phyloP scores from a whole-genome alignment of 176 grass and related monocot species.

The Oryza glaberrima region DNA sequence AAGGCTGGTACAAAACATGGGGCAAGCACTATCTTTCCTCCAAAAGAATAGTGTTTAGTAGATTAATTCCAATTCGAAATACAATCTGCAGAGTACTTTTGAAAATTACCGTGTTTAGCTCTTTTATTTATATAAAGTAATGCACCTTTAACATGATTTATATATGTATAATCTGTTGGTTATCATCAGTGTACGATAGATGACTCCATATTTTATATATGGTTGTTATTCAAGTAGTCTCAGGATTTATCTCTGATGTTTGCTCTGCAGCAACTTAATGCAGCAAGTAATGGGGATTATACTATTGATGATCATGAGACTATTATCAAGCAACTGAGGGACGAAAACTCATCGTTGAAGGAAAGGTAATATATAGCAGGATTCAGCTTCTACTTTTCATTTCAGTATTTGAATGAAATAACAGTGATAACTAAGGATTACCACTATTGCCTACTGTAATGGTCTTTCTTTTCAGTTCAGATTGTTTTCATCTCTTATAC shows the following conservation, averaged over 20 bases:
- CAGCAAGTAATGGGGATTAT: conserved; percentile 34
- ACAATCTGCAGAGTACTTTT: neutral
- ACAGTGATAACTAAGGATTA: neutral
- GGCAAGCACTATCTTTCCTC: neutral
- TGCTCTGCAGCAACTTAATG: conserved; percentile 48
- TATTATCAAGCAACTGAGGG: conserved; percentile 68
- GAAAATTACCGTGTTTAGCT: conserved; percentile 22
- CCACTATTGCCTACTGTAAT: no score
- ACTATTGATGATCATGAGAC: conserved; percentile 25
- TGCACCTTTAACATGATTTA: neutral
- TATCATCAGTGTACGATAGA: neutral
- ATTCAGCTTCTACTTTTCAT: conserved; percentile 27
- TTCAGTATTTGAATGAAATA: neutral
- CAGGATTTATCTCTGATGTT: conserved; percentile 16
- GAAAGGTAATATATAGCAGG: conserved; percentile 64
- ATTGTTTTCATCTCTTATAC: neutral
- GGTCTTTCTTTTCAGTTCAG: neutral
- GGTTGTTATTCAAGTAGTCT: conserved; percentile 5
- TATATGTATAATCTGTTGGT: neutral
- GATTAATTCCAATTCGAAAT: conserved; percentile 5
- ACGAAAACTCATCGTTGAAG: conserved; percentile 74
- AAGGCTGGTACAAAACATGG: conserved; percentile 2
- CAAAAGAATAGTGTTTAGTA: neutral
- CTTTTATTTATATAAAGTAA: conserved; percentile 9
- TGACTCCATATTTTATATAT: conserved; percentile 29